These are phyloP conservation scores for Sonneratia caseolaris DNA, from an alignment of 345 rosid species.

Conservation along the genomic window DNA sequence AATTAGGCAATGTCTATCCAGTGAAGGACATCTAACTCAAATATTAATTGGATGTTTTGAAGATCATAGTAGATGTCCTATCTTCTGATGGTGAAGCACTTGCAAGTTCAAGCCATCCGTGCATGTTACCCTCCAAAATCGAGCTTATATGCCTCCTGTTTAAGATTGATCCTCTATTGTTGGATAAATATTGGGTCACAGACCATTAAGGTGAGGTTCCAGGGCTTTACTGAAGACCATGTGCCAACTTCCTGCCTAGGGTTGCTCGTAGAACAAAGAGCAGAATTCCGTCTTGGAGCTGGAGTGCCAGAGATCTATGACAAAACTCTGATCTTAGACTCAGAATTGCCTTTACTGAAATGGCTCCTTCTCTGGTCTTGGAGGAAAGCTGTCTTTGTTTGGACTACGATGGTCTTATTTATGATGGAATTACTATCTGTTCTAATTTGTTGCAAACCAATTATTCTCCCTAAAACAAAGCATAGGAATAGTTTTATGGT, in stretches of 20 bases:
- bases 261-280: constrained; percentile 58
- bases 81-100: constrained; percentile 49
- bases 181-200: constrained; percentile 73
- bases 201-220: constrained; percentile 44
- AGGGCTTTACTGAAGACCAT: constrained; percentile 44
- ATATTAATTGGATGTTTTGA: constrained; percentile 14
- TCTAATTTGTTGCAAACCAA: constrained; percentile 44
- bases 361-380: constrained; percentile 64
- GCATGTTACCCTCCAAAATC: constrained; percentile 69
- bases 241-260: constrained; percentile 57
- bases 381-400: constrained; percentile 59
- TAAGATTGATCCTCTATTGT: constrained; percentile 59
- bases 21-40: not conserved
- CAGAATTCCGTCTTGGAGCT: constrained; percentile 48
- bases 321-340: constrained; percentile 44
- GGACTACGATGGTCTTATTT: constrained; percentile 41
- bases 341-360: constrained; percentile 45
- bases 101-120: constrained; percentile 49
- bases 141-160: constrained; percentile 59
- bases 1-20: not conserved
- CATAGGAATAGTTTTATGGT: constrained; percentile 16
- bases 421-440: constrained; percentile 27
- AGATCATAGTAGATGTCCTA: constrained; percentile 71
- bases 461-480: constrained; percentile 47
- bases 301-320: constrained; percentile 78